Conservation (phyloP, 345 rosid species). For the Melaleuca alternifolia region DNA sequence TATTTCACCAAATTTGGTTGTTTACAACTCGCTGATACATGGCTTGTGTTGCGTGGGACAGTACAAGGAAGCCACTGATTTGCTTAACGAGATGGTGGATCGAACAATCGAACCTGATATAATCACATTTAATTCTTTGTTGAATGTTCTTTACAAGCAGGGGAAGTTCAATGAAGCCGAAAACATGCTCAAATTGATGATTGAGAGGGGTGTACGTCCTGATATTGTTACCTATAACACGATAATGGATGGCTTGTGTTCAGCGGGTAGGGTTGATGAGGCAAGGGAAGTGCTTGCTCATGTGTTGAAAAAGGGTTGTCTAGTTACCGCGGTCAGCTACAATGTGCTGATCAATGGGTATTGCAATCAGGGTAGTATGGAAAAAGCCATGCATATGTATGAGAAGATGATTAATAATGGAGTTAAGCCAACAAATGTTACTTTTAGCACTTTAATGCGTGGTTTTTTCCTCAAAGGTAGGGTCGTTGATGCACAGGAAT, state of each 20-base stretch:
- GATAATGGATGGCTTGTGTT: slow-evolving; percentile 8
- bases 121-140: slow-evolving; percentile 1
- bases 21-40: slow-evolving; percentile 2
- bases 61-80: slow-evolving; percentile 5
- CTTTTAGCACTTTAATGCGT: slow-evolving; percentile 1
- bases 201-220: slow-evolving; percentile 2
- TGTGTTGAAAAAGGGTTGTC: background rate
- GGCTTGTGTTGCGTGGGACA: slow-evolving; percentile 10
- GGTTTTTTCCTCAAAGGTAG: slow-evolving; percentile 7
- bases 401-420: background rate
- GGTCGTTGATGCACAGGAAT: slow-evolving; percentile 6
- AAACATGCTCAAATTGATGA: slow-evolving; percentile 1
- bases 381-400: slow-evolving; percentile 3
- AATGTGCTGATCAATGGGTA: slow-evolving; percentile 4
- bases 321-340: slow-evolving; percentile 3
- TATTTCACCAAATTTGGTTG: slow-evolving; percentile 9
- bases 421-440: slow-evolving; percentile 5
- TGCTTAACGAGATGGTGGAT: slow-evolving; percentile 12
- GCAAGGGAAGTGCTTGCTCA: slow-evolving; percentile 2
- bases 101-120: slow-evolving; percentile 1
- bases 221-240: background rate
- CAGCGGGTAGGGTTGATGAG: slow-evolving; percentile 1
- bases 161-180: slow-evolving; percentile 9
- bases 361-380: background rate
- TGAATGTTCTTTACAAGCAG: slow-evolving; percentile 1